A percentile compares a stretch with the other conserved stretches of the same genome.
phyloP scores from a whole-genome alignment of 768 basidiomycete species.

The Hypholoma fasciculare region DNA sequence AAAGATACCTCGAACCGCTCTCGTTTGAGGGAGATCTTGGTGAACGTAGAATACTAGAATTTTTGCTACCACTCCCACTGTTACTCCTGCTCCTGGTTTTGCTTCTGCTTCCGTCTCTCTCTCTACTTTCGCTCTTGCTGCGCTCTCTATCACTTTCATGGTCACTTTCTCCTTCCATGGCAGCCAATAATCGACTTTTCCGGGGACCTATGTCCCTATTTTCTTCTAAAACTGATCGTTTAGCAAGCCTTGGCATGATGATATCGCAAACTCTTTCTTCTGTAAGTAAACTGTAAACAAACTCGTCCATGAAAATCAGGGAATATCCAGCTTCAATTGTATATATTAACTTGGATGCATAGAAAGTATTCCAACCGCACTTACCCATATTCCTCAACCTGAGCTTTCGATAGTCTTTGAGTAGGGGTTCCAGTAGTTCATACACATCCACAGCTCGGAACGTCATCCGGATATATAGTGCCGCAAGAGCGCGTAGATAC shows the following conservation, averaged over 20 bases:
- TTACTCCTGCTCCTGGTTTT: conserved; percentile 24
- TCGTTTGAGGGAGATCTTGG: conserved; percentile 41
- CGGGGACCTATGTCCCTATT: conserved; percentile 86
- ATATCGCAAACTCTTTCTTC: conserved; percentile 97
- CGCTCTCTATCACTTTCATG: conserved; percentile 41
- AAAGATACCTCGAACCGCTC: conserved; percentile 55
- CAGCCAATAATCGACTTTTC: conserved; percentile 84
- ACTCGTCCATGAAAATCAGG: conserved; percentile 90
- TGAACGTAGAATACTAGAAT: conserved; percentile 18
- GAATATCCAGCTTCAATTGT: conserved; percentile 71
- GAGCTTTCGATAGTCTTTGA: conserved; percentile 93
- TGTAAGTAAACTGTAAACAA: conserved; percentile 76
- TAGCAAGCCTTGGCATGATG: conserved; percentile 87
- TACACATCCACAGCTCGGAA: conserved; percentile 90
- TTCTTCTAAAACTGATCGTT: conserved; percentile 88
- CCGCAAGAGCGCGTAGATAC: conserved; percentile 91
- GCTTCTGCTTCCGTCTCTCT: conserved; percentile 27
- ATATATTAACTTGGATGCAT: background rate
- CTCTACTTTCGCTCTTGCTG: conserved; percentile 25
- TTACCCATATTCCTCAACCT: conserved; percentile 78
- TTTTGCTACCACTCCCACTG: conserved; percentile 28
- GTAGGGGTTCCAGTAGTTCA: conserved; percentile 88
- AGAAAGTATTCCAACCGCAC: conserved; percentile 20
- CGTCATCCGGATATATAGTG: conserved; percentile 93
- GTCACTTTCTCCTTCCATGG: conserved; percentile 76